Evolutionary conservation across 345 rosid genomes (phyloP).

Genomic region (Crucihimalaya himalaica): DNA sequence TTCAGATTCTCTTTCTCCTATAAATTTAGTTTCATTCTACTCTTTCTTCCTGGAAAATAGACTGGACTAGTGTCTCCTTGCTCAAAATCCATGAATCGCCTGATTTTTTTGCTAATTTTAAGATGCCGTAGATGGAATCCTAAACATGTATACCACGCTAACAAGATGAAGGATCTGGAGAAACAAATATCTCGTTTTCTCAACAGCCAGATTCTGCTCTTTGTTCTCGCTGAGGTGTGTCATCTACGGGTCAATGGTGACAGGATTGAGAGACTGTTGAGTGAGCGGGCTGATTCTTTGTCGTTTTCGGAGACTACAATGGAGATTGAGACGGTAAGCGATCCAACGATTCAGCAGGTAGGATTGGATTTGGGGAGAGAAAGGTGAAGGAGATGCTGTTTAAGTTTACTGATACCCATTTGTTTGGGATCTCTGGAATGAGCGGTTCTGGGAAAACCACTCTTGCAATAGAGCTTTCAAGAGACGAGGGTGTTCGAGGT

Average conservation of each 20-base stretch:
- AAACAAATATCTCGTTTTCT: not conserved
- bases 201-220: not conserved
- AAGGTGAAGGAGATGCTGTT: slow-evolving; percentile 72
- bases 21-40: no score
- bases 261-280: not conserved
- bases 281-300: not conserved
- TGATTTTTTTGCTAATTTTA: no score
- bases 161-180: not conserved
- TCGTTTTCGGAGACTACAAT: not conserved
- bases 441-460: slow-evolving; percentile 54
- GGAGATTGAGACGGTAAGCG: not conserved
- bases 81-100: no score
- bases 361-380: slow-evolving; percentile 65
- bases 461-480: slow-evolving; percentile 60
- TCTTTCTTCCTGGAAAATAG: no score
- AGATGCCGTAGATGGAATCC: not conserved
- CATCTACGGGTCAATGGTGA: not conserved
- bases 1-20: no score
- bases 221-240: not conserved
- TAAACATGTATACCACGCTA: not conserved
- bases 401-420: not conserved
- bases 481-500: slow-evolving; percentile 54
- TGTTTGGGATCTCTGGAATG: slow-evolving; percentile 61
- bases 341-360: not conserved
- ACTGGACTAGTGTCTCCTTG: no score